Conservation (phyloP, 257 asterid species). For the Ajuga chamaepitys region DNA sequence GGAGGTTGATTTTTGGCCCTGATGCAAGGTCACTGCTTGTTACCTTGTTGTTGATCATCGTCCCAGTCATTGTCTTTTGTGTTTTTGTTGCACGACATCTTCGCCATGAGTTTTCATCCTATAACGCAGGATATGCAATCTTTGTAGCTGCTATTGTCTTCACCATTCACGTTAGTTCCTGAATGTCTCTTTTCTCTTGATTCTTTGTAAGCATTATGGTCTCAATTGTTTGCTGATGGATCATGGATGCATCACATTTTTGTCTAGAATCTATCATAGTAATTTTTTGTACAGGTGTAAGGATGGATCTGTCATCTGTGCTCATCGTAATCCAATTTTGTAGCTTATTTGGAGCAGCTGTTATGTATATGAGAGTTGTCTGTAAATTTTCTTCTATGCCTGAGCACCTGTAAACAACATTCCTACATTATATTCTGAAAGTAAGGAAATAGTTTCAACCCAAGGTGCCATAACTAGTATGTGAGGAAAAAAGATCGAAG, state of each 20-base stretch:
- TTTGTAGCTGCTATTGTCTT: conserved; percentile 56
- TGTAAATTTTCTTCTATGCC: neutral
- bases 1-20: conserved; percentile 98
- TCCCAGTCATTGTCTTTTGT: conserved; percentile 78
- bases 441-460: neutral
- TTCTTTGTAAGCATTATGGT: neutral
- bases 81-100: conserved; percentile 89
- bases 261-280: neutral
- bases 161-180: conserved; percentile 63
- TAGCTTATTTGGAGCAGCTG: neutral
- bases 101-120: conserved; percentile 69
- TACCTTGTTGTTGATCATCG: conserved; percentile 72
- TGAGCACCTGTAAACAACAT: conserved; percentile 1
- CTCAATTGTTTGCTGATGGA: conserved; percentile 8
- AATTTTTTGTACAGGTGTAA: neutral
- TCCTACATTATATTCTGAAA: neutral
- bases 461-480: neutral
- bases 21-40: conserved; percentile 91
- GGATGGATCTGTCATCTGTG: neutral
- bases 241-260: conserved; percentile 3
- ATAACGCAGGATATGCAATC: conserved; percentile 90
- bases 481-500: conserved; percentile 1
- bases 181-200: conserved; percentile 9
- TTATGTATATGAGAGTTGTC: neutral
- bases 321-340: neutral